Conservation (phyloP, 164 flowering plant species). For the Amborella trichopoda region DNA sequence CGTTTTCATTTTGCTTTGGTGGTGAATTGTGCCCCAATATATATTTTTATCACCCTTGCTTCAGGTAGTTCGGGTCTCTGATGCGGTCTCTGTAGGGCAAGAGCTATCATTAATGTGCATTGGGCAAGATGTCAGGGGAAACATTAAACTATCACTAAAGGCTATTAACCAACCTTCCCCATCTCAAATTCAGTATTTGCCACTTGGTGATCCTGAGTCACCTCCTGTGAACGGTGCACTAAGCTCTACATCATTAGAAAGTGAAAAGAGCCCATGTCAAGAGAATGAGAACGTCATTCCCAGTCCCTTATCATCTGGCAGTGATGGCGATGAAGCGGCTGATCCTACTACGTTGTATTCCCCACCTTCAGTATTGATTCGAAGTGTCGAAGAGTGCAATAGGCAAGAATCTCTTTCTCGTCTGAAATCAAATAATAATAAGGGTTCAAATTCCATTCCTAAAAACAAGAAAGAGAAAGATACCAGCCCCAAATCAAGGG, state of each 20-base stretch:
- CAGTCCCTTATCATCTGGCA: constrained; percentile 13
- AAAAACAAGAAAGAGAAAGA: background rate
- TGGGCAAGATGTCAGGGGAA: constrained; percentile 87
- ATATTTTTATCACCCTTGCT: constrained; percentile 1
- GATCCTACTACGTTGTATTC: constrained; percentile 11
- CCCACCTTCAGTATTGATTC: constrained; percentile 45
- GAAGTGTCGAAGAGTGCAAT: constrained; percentile 90
- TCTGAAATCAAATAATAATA: constrained; percentile 5
- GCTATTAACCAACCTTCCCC: constrained; percentile 34
- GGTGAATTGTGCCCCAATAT: too few relatives aligned
- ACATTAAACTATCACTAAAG: constrained; percentile 78
- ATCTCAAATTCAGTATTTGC: constrained; percentile 8
- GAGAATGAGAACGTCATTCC: constrained; percentile 13
- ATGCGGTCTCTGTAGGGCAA: constrained; percentile 80
- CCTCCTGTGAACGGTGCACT: background rate
- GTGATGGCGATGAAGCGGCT: constrained; percentile 10
- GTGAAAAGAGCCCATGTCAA: constrained; percentile 6
- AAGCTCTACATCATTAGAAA: constrained; percentile 12
- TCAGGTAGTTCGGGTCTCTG: constrained; percentile 75
- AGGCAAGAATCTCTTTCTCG: constrained; percentile 36
- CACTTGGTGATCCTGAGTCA: constrained; percentile 12
- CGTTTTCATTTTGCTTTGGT: too few relatives aligned
- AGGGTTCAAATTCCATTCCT: background rate
- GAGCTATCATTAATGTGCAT: constrained; percentile 72
- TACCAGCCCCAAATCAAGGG: constrained; percentile 2